Conservation (phyloP, 2,329 filamentous ascomycete genomes). For the Chrysosphaeria jannelii region DNA sequence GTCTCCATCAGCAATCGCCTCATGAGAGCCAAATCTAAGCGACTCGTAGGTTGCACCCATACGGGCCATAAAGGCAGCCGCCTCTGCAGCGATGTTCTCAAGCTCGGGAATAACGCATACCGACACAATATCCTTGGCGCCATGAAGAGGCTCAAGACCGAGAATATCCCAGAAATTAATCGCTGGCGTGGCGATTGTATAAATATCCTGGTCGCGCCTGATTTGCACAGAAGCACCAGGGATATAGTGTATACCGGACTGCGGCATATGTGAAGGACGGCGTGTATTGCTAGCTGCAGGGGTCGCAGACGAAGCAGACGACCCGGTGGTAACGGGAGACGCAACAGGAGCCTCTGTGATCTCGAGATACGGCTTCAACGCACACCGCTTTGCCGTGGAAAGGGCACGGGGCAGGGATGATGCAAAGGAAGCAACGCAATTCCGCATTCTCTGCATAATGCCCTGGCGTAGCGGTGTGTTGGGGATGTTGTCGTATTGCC, state of each 20-base stretch:
- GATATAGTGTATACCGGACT: too few relatives aligned
- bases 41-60: slow-evolving; percentile 44
- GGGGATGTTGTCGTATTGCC: slow-evolving; percentile 11
- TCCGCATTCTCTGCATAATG: slow-evolving; percentile 14
- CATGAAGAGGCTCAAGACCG: slow-evolving; percentile 39
- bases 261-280: too few relatives aligned
- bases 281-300: slow-evolving; percentile 14
- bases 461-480: slow-evolving; percentile 10
- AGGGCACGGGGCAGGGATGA: slow-evolving; percentile 15
- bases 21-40: slow-evolving; percentile 38
- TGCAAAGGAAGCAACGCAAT: slow-evolving; percentile 17
- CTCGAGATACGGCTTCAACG: slow-evolving; percentile 20
- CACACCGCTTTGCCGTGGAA: slow-evolving; percentile 12
- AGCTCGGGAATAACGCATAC: slow-evolving; percentile 41
- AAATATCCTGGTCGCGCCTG: slow-evolving; percentile 32
- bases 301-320: slow-evolving; percentile 18
- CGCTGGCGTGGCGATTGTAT: slow-evolving; percentile 46
- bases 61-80: slow-evolving; percentile 32
- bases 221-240: slow-evolving; percentile 41
- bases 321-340: slow-evolving; percentile 15
- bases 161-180: slow-evolving; percentile 59
- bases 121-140: slow-evolving; percentile 37
- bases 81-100: slow-evolving; percentile 28
- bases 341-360: slow-evolving; percentile 25
- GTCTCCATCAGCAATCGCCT: slow-evolving; percentile 14